Evolutionary conservation across 1,139 yeast species (phyloP).

Genomic region (Meyerozyma sp.): DNA sequence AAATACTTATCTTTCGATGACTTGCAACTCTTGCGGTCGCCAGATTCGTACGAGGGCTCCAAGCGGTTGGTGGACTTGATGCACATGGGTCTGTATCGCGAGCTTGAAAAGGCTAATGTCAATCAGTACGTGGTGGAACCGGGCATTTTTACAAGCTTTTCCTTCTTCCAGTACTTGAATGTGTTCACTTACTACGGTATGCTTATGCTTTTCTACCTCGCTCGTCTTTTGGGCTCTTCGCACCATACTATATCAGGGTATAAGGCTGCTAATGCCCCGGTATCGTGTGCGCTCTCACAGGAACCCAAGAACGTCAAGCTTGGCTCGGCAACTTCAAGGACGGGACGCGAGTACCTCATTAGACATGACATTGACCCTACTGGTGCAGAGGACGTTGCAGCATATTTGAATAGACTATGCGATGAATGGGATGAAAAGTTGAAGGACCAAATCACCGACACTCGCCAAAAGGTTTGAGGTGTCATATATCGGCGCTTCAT

Average conservation of each 20-base stretch:
- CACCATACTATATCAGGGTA: constrained; percentile 89
- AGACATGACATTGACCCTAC: constrained; percentile 52
- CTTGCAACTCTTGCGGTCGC: constrained; percentile 59
- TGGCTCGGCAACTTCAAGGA: constrained; percentile 65
- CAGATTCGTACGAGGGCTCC: constrained; percentile 84
- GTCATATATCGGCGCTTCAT: too few relatives aligned
- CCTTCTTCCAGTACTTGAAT: constrained; percentile 73
- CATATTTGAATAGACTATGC: constrained; percentile 52
- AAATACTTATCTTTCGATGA: constrained; percentile 68
- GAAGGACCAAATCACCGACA: constrained; percentile 48
- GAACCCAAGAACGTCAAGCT: constrained; percentile 54
- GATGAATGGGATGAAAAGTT: constrained; percentile 65
- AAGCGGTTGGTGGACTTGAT: constrained; percentile 81
- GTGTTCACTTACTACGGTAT: constrained; percentile 78
- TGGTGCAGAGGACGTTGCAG: constrained; percentile 59
- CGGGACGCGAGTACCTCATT: constrained; percentile 61
- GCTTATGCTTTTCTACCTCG: constrained; percentile 78
- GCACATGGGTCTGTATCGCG: constrained; percentile 63
- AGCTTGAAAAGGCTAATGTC: constrained; percentile 46
- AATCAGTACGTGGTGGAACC: constrained; percentile 83
- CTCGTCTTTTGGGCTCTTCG: constrained; percentile 75
- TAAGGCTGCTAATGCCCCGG: constrained; percentile 83
- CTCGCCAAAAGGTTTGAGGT: constrained; percentile 13
- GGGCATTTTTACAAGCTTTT: constrained; percentile 84
- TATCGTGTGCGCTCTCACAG: constrained; percentile 27